phyloP scores from a whole-genome alignment of 2,329 filamentous ascomycete species.

The Emergomyces orientalis region DNA sequence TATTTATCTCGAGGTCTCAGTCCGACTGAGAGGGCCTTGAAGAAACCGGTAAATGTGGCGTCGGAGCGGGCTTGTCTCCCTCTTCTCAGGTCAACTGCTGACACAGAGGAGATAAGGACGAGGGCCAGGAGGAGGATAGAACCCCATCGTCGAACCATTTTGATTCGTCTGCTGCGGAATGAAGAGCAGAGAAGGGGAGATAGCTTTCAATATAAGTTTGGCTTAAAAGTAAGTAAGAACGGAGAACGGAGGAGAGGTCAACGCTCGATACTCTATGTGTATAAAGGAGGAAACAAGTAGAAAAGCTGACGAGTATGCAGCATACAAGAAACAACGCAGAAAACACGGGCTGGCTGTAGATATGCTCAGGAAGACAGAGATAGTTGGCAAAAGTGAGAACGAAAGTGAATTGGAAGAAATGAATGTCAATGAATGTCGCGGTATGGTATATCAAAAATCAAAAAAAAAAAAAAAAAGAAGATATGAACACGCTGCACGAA shows the following conservation, averaged over 20 bases:
- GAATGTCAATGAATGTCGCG: not conserved
- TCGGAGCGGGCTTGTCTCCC: not conserved
- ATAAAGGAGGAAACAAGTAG: not conserved
- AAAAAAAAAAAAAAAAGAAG: not conserved
- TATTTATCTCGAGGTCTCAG: not conserved
- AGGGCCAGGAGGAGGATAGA: not conserved
- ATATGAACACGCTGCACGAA: not conserved
- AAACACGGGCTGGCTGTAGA: not conserved
- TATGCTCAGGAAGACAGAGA: not conserved
- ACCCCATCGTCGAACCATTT: constrained; percentile 1
- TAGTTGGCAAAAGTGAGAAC: not conserved
- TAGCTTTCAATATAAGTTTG: not conserved
- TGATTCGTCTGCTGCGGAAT: not conserved
- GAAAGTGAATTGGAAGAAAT: not conserved
- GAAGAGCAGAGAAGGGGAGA: not conserved
- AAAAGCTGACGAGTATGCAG: not conserved
- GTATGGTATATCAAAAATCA: not conserved
- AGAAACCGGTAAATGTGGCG: not conserved
- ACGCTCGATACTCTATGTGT: not conserved
- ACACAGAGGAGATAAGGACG: not conserved
- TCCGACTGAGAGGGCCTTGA: not conserved
- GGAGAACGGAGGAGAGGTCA: not conserved
- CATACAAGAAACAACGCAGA: not conserved
- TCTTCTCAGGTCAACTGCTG: not conserved
- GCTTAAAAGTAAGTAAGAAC: not conserved